A percentile compares a stretch with the other conserved stretches of the same genome.
Conservation (phyloP, 176 grass and related monocot species). For the Sorghum bicolor region DNA sequence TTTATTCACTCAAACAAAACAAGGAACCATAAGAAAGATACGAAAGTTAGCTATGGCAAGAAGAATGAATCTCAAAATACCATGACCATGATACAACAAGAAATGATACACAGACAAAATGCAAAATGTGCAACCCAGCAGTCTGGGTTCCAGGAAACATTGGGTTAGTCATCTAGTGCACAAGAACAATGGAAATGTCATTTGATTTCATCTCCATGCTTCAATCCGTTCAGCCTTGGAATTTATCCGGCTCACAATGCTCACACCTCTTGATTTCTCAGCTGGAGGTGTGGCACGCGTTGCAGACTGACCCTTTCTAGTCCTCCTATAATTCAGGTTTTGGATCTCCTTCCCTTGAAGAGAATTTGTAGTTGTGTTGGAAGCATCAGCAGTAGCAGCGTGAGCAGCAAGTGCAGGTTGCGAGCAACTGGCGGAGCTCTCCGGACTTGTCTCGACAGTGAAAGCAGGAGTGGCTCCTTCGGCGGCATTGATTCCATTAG, state of each 20-base stretch:
- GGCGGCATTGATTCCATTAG: neutral
- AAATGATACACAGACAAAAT: constrained; percentile 17
- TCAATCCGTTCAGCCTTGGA: constrained; percentile 73
- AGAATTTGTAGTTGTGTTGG: constrained; percentile 21
- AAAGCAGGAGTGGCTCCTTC: constrained; percentile 22
- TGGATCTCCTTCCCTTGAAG: constrained; percentile 44
- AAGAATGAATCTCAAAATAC: constrained; percentile 10
- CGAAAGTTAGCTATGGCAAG: constrained; percentile 12
- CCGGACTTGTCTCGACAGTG: constrained; percentile 8
- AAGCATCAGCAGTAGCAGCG: constrained; percentile 34
- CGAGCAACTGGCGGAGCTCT: constrained; percentile 35
- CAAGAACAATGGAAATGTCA: neutral
- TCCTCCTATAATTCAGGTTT: constrained; percentile 48
- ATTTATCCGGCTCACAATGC: constrained; percentile 83
- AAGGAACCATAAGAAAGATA: constrained; percentile 32
- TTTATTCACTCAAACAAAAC: constrained; percentile 24
- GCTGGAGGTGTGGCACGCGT: constrained; percentile 13
- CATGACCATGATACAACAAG: constrained; percentile 25
- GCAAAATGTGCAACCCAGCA: constrained; percentile 33
- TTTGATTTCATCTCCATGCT: constrained; percentile 80
- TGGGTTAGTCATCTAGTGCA: constrained; percentile 47
- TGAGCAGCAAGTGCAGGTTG: constrained; percentile 23
- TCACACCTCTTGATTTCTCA: constrained; percentile 65
- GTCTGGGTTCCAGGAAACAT: constrained; percentile 29
- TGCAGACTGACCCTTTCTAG: constrained; percentile 56